A percentile compares a stretch with the other conserved stretches of the same genome.
Conservation (phyloP, 1,284 basidiomycete genomes). For the Malassezia japonica region DNA sequence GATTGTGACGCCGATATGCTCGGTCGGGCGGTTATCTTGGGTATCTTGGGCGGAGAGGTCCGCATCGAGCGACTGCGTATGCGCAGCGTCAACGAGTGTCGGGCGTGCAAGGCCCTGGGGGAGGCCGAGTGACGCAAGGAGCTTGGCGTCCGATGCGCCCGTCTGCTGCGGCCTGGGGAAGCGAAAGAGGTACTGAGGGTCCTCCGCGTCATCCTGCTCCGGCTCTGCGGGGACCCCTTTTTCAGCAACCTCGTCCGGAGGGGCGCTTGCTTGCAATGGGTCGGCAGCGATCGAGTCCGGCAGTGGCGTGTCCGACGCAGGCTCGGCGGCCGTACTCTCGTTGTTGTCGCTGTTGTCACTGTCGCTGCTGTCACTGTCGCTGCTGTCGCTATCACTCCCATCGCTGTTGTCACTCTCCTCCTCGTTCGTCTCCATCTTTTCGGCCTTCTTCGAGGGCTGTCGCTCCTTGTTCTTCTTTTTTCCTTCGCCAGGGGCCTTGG, state of each 20-base stretch:
- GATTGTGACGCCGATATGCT: constrained; percentile 20
- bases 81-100: constrained; percentile 25
- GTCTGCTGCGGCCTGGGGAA: constrained; percentile 17
- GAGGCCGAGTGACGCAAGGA: constrained; percentile 34
- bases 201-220: not conserved
- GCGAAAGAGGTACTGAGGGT: constrained; percentile 5
- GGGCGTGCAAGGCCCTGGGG: constrained; percentile 30
- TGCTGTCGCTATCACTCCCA: not conserved
- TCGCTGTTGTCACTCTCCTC: not conserved
- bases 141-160: constrained; percentile 17
- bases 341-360: not conserved
- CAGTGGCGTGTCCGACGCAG: not conserved
- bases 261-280: not conserved
- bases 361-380: not conserved
- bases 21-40: constrained; percentile 14
- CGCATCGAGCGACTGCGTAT: constrained; percentile 21
- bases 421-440: not conserved
- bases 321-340: not conserved
- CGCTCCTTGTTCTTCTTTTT: constrained; percentile 11
- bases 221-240: too few species aligned
- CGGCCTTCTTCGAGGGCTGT: not conserved
- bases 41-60: too few species aligned
- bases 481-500: constrained; percentile 20
- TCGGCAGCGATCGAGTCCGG: not conserved
- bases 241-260: too few species aligned